Evolutionary conservation across 345 rosid genomes (phyloP), one percentile per base, ranked within the genome.

Genomic region (Gossypium arboreum): DNA sequence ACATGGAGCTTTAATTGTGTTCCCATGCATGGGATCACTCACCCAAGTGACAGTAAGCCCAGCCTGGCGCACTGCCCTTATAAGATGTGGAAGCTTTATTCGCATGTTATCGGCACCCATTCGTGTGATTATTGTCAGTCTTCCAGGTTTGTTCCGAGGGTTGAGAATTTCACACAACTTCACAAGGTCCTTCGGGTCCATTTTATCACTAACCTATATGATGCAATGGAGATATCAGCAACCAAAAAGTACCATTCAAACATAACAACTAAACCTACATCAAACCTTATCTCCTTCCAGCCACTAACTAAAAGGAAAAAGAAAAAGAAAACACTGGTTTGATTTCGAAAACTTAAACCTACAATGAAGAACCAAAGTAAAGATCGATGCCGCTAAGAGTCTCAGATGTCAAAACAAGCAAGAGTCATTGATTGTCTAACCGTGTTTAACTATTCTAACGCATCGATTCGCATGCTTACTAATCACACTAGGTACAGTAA

Each of bases 31-130:
- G 68, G 92, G 92, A 77, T 88, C 90, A 64, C 90, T 86, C 75
- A 89, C 92, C 92, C 92, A 89, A 24, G 92, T 89, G 78, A 87
- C 92, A 41, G 85, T 81, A 75, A 86, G 86, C 71, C 92, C 92
- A 1, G 89, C 90, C 75, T 88, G 85, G 39, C 89, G 86, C 7
- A 89, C 78, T 41, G 90, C 92, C 81, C 86, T 85, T 72, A 87
- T 87, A 70, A 89, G 80, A 76, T 81, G 82, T 6, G 89, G 92
- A 59, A 89, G 88, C 81, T 89, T 89, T 70, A 89, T 81, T 22
- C 90, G 74, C 88, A 89, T 83, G 76, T 87, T 89, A 74, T 89
- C 92, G 16, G 92, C 89, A 69, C 92, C 92, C 92, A 87, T 89
- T 78, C 90, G 79, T 63, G 82, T 83, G 63, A 87, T 87, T 22